A percentile compares a stretch with the other conserved stretches of the same genome.
Evolutionary conservation across 306 rosid genomes (phyloP).

Genomic region (Pachyrhizus erosus): DNA sequence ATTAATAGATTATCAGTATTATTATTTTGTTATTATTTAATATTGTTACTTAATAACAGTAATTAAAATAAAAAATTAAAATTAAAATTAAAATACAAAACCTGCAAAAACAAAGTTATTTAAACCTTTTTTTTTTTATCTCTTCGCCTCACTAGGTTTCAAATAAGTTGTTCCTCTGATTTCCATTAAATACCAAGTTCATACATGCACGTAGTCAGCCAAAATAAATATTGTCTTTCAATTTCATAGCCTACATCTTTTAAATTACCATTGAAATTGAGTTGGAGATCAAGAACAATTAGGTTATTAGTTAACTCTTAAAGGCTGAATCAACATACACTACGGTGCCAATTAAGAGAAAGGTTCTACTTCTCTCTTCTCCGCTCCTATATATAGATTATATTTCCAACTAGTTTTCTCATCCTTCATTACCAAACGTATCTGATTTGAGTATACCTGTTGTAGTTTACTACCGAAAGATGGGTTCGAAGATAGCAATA

Average conservation of each 20-base stretch:
- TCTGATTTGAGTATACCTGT: background rate
- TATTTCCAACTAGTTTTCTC: background rate
- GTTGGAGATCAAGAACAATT: background rate
- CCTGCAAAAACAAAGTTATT: too few species aligned
- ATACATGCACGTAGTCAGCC: too few species aligned
- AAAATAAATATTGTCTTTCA: background rate
- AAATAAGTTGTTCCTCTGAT: too few species aligned
- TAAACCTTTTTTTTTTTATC: too few species aligned
- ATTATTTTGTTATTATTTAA: too few species aligned
- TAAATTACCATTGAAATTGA: background rate
- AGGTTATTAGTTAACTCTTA: background rate
- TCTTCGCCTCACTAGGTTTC: too few species aligned
- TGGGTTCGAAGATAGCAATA: background rate
- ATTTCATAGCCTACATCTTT: background rate
- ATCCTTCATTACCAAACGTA: background rate
- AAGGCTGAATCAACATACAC: background rate
- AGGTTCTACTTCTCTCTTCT: background rate
- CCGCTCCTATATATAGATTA: conserved; percentile 28
- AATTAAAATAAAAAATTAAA: too few species aligned
- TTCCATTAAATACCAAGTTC: too few species aligned
- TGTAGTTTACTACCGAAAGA: background rate
- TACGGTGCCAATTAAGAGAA: background rate
- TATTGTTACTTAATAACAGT: too few species aligned
- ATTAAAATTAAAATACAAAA: too few species aligned
- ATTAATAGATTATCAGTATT: too few species aligned